phyloP scores from a whole-genome alignment of 1,139 yeast species.

The Oligophagozyma castellii region DNA sequence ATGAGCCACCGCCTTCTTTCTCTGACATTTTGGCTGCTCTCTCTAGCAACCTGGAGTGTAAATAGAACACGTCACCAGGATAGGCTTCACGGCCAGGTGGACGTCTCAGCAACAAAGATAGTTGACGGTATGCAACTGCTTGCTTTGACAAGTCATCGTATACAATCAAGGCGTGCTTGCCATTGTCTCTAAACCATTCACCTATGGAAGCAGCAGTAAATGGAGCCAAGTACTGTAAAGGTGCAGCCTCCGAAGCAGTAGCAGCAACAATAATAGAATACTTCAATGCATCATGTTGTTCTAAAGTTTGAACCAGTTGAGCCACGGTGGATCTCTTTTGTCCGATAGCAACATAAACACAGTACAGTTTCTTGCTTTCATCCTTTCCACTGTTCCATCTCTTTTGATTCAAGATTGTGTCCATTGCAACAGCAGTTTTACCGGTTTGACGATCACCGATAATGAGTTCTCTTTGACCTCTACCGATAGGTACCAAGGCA shows the following conservation, averaged over 20 bases:
- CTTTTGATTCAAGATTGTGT: constrained; percentile 97
- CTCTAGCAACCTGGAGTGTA: constrained; percentile 90
- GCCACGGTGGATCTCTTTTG: constrained; percentile 99
- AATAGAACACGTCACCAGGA: constrained; percentile 96
- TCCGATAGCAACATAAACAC: constrained; percentile 99
- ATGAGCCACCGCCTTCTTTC: constrained; percentile 81
- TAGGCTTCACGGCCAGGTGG: constrained; percentile 96
- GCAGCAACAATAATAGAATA: constrained; percentile 98
- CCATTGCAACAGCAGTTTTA: constrained; percentile 98
- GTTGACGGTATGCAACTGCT: constrained; percentile 99
- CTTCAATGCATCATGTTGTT: constrained; percentile 95
- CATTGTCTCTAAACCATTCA: constrained; percentile 99
- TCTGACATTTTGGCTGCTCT: constrained; percentile 97
- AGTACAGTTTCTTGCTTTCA: constrained; percentile 96
- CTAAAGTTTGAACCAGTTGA: constrained; percentile 97
- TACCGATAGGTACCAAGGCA: constrained; percentile 98
- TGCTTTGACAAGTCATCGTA: constrained; percentile 98
- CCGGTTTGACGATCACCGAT: constrained; percentile 99
- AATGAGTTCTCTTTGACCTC: constrained; percentile 99
- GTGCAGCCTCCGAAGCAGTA: constrained; percentile 99
- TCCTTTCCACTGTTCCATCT: constrained; percentile 93
- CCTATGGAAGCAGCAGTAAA: constrained; percentile 99
- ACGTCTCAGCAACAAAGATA: constrained; percentile 93
- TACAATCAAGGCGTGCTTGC: constrained; percentile 92
- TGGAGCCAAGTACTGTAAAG: constrained; percentile 99